Evolutionary conservation across 2,329 filamentous ascomycete genomes (phyloP).

Genomic region (Colletotrichum zoysiae): DNA sequence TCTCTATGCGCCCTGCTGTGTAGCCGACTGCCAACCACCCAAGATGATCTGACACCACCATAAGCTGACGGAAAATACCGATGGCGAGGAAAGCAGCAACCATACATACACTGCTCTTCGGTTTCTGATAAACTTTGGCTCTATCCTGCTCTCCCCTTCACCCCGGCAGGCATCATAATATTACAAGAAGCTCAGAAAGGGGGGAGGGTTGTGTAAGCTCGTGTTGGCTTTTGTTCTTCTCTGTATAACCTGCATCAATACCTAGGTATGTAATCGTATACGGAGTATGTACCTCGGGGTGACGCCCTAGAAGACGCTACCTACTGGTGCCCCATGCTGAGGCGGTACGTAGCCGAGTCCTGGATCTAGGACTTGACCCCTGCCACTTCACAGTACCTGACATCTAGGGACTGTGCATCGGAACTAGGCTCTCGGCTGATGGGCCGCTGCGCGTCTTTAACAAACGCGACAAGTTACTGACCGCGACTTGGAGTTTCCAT

Average conservation of each 20-base stretch:
- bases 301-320: constrained; percentile 27
- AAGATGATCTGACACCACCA: not conserved
- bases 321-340: constrained; percentile 23
- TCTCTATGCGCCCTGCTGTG: constrained; percentile 10
- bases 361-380: constrained; percentile 38
- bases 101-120: not conserved
- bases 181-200: not conserved
- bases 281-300: constrained; percentile 24
- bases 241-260: constrained; percentile 2
- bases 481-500: constrained; percentile 13
- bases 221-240: not conserved
- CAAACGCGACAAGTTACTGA: constrained; percentile 5
- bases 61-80: not conserved
- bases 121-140: not conserved
- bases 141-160: not conserved
- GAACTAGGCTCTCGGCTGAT: constrained; percentile 25
- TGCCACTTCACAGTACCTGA: constrained; percentile 25
- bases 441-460: constrained; percentile 19
- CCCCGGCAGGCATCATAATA: not conserved
- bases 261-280: constrained; percentile 8
- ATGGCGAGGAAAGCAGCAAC: not conserved
- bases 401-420: constrained; percentile 34
- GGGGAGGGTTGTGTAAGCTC: not conserved
- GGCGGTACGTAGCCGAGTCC: constrained; percentile 27
- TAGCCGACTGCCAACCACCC: not conserved